These are phyloP conservation scores for Sphaerulina vaccinii DNA, from an alignment of 2,329 filamentous ascomycete species.

Conservation along the genomic window DNA sequence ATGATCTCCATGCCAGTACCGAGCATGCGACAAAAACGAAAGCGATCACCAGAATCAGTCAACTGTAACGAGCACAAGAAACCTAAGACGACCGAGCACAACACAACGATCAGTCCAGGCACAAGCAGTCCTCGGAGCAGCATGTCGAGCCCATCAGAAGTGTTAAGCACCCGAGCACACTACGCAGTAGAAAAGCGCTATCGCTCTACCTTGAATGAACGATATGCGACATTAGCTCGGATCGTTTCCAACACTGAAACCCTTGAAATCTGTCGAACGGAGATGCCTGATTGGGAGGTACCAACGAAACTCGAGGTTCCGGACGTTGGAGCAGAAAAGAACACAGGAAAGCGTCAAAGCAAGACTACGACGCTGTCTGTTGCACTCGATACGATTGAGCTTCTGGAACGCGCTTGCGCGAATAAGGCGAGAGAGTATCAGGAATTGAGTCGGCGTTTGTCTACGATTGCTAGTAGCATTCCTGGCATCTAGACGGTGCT, in stretches of 20 bases:
- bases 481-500: too few relatives aligned
- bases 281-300: slow-evolving; percentile 19
- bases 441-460: slow-evolving; percentile 7
- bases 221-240: slow-evolving; percentile 21
- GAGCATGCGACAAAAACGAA: slow-evolving; percentile 13
- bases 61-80: slow-evolving; percentile 4
- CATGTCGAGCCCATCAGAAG: slow-evolving; percentile 2
- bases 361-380: slow-evolving; percentile 24
- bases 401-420: slow-evolving; percentile 18
- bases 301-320: slow-evolving; percentile 20
- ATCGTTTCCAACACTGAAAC: slow-evolving; percentile 21
- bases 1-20: background rate
- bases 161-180: slow-evolving; percentile 35
- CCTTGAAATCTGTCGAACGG: slow-evolving; percentile 20
- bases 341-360: slow-evolving; percentile 21
- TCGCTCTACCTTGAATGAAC: slow-evolving; percentile 21
- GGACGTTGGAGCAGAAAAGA: slow-evolving; percentile 15
- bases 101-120: slow-evolving; percentile 1
- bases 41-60: background rate
- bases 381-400: slow-evolving; percentile 21
- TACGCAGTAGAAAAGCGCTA: slow-evolving; percentile 39
- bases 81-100: background rate
- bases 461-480: slow-evolving; percentile 1
- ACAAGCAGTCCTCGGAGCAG: slow-evolving; percentile 8
- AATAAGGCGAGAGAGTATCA: slow-evolving; percentile 19